Base-by-base conservation (phyloP, 192 early-diverging fungal species). In the Entomortierella beljakovae region DNA sequence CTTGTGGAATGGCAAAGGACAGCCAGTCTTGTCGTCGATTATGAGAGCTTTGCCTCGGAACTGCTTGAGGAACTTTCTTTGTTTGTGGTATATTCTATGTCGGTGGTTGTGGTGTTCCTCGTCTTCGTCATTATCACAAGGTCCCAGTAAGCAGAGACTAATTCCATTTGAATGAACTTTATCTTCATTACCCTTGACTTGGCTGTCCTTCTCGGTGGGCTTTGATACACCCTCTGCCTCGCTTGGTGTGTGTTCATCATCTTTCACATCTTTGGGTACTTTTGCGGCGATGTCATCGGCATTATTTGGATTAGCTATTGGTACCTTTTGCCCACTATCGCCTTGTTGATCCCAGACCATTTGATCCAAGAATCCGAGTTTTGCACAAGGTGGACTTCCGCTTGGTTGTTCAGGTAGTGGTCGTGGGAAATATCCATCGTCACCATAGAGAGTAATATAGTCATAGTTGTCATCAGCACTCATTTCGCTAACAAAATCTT, bases 321-420 rank as follows among this genome's bases (percentile, higher is more conserved):
- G 6, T 31, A 23, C 53, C 11, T 11, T 55, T 31, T 29, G 3
- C 11, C 18, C 53, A 18, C 53, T 3, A 29, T 55, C 53, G 3
- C 53, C 26, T 29, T 55, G 25, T 31, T 55, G 53, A 55, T 55
- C 53, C 53, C 53, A 55, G 33, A 63, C 33, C 61, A 63, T 1
- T 20, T 63, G 61, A 22, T 63, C 61, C 16, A 49, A 1, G 33
- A 63, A 63, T 20, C 1, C n/a, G 46, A 51, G 61, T 2, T 20
- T 1, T 26, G 26, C 5, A 20, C 48, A 63, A 9, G 61, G 32
- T 8, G 49, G 31, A 18, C 23, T 5, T 2, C 46, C 43, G 6
- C 4, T 13, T 3, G 61, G 46, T 35, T 51, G 25, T 13, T 18
- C 61, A 0, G 61, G 61, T 22, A 49, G 22, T 9, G 61, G 49